These are phyloP conservation scores for Earliella scabrosa DNA, from an alignment of 1,284 basidiomycete species.

Conservation along the genomic window DNA sequence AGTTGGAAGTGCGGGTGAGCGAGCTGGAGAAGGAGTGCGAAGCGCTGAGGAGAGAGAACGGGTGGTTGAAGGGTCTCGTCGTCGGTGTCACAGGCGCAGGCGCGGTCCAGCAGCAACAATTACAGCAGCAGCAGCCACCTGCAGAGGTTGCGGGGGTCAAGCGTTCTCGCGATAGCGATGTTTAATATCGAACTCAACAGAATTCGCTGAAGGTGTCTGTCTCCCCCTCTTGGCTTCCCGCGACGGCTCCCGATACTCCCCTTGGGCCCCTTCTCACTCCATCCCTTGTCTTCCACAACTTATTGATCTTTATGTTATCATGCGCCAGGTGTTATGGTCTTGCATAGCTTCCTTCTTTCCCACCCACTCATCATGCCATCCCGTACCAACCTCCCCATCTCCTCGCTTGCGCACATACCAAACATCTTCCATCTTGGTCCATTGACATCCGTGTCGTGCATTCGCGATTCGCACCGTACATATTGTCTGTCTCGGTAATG, in stretches of 20 bases:
- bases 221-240: too few relatives aligned
- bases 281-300: conserved; percentile 1
- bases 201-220: background rate
- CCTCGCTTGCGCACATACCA: too few relatives aligned
- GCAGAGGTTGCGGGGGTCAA: conserved; percentile 13
- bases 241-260: background rate
- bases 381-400: background rate
- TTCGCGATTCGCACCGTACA: background rate
- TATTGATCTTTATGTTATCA: conserved; percentile 8
- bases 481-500: conserved; percentile 9
- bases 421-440: background rate
- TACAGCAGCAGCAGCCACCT: conserved; percentile 4
- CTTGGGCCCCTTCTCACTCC: background rate
- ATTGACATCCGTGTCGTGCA: conserved; percentile 7
- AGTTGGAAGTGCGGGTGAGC: conserved; percentile 83
- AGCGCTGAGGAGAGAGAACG: conserved; percentile 89
- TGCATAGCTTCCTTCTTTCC: background rate
- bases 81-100: conserved; percentile 82
- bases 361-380: background rate
- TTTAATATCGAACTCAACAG: conserved; percentile 2
- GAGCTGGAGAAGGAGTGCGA: conserved; percentile 93
- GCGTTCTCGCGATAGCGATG: conserved; percentile 21
- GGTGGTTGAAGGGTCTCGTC: conserved; percentile 92
- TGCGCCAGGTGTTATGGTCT: conserved; percentile 4
- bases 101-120: conserved; percentile 35